Conservation (phyloP, 2,329 filamentous ascomycete species). For the Calonectria pteridis region DNA sequence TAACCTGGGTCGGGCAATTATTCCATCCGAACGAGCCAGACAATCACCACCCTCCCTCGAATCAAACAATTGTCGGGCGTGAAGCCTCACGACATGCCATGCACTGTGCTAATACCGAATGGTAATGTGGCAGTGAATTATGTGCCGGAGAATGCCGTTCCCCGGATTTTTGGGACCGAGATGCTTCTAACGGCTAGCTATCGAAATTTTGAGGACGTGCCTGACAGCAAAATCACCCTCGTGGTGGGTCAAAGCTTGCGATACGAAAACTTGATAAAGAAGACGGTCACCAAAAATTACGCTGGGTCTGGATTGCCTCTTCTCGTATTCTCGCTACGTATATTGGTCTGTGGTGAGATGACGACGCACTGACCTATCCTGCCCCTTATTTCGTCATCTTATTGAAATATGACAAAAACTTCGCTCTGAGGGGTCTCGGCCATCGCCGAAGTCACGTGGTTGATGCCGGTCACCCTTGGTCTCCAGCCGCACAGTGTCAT, state of each 20-base stretch:
- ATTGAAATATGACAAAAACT: background rate
- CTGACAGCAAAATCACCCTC: background rate
- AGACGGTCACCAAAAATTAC: background rate
- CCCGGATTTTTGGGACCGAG: background rate
- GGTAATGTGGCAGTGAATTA: background rate
- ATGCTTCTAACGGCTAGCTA: background rate
- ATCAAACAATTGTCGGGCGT: background rate
- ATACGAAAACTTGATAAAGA: background rate
- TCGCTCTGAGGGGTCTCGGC: background rate
- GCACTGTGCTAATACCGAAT: background rate
- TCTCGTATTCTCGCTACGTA: background rate
- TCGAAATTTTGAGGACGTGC: background rate
- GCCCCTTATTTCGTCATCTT: background rate
- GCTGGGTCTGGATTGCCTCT: background rate
- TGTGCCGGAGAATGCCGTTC: constrained; percentile 1
- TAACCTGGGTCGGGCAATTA: background rate
- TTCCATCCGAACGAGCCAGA: background rate
- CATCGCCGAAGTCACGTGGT: background rate
- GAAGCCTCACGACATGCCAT: background rate
- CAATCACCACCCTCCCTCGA: background rate
- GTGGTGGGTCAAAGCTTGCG: background rate
- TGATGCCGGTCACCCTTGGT: background rate
- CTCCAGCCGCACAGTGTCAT: background rate
- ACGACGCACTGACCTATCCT: background rate
- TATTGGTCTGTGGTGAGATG: background rate